These are phyloP conservation scores for Salvia rosmarinus DNA, from an alignment of 257 asterid genomes.

Conservation along the genomic window DNA sequence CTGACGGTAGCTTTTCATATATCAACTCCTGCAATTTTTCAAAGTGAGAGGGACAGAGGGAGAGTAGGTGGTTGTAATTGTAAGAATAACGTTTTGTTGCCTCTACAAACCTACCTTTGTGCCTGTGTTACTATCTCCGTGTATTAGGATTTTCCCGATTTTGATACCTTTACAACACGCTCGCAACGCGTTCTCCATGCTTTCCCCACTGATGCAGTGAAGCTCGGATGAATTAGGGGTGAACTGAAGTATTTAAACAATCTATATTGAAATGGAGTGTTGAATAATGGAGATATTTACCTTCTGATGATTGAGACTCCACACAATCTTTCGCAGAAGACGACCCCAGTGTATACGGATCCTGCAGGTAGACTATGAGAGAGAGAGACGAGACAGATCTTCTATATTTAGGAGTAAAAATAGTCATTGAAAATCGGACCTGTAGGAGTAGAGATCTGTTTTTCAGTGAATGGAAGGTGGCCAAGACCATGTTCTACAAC, in stretches of 20 bases:
- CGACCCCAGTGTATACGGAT: conserved; percentile 79
- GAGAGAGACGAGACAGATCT: not conserved
- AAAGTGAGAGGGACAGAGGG: conserved; percentile 8
- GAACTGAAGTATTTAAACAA: not conserved
- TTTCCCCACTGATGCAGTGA: conserved; percentile 75
- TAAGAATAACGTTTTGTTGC: no score
- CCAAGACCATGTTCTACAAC: conserved; percentile 97
- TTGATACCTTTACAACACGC: conserved; percentile 97
- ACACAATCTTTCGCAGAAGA: conserved; percentile 77
- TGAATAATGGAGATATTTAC: conserved; percentile 43
- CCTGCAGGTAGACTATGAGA: conserved; percentile 53
- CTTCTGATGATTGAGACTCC: conserved; percentile 96
- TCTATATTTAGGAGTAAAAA: not conserved
- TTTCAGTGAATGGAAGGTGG: conserved; percentile 95
- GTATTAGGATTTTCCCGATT: conserved; percentile 90
- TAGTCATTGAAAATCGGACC: no score
- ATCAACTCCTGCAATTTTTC: conserved; percentile 59
- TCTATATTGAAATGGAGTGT: not conserved
- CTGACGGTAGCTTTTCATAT: conserved; percentile 87
- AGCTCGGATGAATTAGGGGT: not conserved
- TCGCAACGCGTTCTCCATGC: conserved; percentile 96
- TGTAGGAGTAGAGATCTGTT: conserved; percentile 88
- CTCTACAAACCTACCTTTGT: conserved; percentile 84
- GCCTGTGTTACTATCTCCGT: conserved; percentile 61
- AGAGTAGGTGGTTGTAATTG: not conserved